Base-by-base conservation (phyloP, 805 yeast genomes). In the Kluyveromyces lactis region DNA sequence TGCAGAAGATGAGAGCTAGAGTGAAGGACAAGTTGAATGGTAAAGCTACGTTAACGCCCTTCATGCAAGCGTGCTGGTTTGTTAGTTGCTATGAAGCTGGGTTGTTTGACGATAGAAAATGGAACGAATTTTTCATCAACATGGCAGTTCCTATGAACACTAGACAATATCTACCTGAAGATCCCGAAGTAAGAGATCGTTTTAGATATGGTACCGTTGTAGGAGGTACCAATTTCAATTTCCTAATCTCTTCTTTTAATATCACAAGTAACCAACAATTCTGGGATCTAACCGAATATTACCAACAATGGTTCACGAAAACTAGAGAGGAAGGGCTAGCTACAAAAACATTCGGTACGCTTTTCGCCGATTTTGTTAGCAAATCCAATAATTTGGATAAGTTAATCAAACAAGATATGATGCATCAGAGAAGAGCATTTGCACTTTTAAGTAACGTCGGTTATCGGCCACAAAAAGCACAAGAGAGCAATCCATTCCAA, bases 401-500 rank as follows among this genome's bases (percentile, higher is more conserved):
- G 7, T 15, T 47, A 11, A 44, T 53, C 21, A 18, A 35, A 12
- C 47, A 42, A 7, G 41, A 45, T 12, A 47, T 48, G 34, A 19
- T 49, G n/a, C 39, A 44, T 9, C 35, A 43, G 18, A 39, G 39
- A 18, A 45, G 58, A 28, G 49, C 49, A 33, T 58, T 58, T n/a
- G 39, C 49, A 4, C 37, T 55, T 18, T 42, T 52, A 16, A 55
- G 60, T 44, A 55, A 55, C 35, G 40, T 47, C n/a, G 60, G 60
- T 10, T 42, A 38, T 21, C 42, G 45, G 33, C 32, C 38, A 2
- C 43, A 41, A 16, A 33, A 36, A 17, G 28, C 30, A 7, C 26
- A 31, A 10, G 29, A 36, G 6, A 30, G 13, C 4, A 32, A 39
- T 18, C 33, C 33, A 16, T 42, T 21, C 27, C 36, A 39, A 18